Percentiles rank a stretch among this genome's conserved stretches.
Conservation (phyloP, 2,329 filamentous ascomycete species). For the Ophiostoma quercus region DNA sequence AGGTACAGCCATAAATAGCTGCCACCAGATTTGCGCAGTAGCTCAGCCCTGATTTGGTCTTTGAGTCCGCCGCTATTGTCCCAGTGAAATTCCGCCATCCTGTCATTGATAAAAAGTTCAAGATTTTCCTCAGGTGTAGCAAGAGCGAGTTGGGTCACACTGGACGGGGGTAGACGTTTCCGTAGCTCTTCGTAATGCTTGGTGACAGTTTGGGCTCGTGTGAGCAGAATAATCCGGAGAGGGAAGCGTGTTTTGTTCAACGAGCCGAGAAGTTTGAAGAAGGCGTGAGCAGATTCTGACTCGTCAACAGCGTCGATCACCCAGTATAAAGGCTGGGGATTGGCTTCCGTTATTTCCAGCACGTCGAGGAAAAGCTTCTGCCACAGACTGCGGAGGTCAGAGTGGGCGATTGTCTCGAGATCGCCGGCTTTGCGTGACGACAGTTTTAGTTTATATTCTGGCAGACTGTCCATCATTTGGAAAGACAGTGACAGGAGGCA, state of each 20-base stretch:
- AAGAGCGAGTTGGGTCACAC: too few species aligned
- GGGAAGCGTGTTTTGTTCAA: background rate
- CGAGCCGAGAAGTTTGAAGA: background rate
- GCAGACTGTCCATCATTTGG: background rate
- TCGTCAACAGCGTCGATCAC: background rate
- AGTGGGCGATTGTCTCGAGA: background rate
- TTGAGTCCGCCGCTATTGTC: background rate
- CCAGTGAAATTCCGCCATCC: background rate
- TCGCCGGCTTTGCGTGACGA: background rate
- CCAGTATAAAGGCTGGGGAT: too few species aligned
- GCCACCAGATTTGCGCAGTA: background rate
- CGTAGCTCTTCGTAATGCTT: background rate
- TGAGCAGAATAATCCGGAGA: background rate
- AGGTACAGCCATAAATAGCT: background rate
- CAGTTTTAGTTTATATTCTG: background rate
- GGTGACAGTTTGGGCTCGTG: background rate
- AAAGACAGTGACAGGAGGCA: background rate
- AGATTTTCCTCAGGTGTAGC: too few species aligned
- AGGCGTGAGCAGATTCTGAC: background rate
- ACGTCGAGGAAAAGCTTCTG: background rate
- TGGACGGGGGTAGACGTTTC: too few species aligned
- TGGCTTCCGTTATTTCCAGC: too few species aligned
- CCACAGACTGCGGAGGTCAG: background rate
- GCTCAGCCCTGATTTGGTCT: background rate
- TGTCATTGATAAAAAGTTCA: background rate